Conservation (phyloP, 2,329 filamentous ascomycete species). For the Elsinoe batatas region DNA sequence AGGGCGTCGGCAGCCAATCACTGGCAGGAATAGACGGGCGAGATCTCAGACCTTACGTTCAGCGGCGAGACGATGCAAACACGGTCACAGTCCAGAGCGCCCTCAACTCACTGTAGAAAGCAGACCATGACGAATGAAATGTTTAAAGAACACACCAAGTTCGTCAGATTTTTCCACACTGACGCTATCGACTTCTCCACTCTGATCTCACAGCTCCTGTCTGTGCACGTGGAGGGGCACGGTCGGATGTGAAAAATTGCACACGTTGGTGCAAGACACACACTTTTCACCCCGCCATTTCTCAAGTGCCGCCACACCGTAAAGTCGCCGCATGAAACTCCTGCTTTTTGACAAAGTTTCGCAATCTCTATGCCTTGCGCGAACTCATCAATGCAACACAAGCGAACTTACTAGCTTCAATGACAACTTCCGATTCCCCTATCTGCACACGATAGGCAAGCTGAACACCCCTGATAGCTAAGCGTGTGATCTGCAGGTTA, state of each 20-base stretch:
- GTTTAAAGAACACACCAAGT: slow-evolving; percentile 3
- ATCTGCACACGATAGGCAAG: neutral
- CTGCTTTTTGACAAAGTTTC: neutral
- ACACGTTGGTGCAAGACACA: slow-evolving; percentile 1
- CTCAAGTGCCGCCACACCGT: neutral
- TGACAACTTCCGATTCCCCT: slow-evolving; percentile 1
- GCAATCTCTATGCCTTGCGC: neutral
- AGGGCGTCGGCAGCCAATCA: slow-evolving; percentile 28
- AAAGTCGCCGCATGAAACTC: neutral
- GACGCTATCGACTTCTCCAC: slow-evolving; percentile 10
- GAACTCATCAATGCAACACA: neutral
- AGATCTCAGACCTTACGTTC: slow-evolving; percentile 72
- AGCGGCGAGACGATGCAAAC: slow-evolving; percentile 72
- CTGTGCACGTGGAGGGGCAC: neutral
- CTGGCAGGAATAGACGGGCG: slow-evolving; percentile 32
- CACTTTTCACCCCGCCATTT: neutral
- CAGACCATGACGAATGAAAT: slow-evolving; percentile 10
- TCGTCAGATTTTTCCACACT: slow-evolving; percentile 11
- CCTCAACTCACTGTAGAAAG: slow-evolving; percentile 50
- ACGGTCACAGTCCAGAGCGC: slow-evolving; percentile 76
- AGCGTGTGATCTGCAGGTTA: slow-evolving; percentile 1
- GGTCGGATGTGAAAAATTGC: neutral
- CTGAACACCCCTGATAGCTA: neutral
- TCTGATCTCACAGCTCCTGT: neutral
- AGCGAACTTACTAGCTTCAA: neutral